Conservation (phyloP, 139 green algal genomes). For the Auxenochlorella pyrenoidosa region DNA sequence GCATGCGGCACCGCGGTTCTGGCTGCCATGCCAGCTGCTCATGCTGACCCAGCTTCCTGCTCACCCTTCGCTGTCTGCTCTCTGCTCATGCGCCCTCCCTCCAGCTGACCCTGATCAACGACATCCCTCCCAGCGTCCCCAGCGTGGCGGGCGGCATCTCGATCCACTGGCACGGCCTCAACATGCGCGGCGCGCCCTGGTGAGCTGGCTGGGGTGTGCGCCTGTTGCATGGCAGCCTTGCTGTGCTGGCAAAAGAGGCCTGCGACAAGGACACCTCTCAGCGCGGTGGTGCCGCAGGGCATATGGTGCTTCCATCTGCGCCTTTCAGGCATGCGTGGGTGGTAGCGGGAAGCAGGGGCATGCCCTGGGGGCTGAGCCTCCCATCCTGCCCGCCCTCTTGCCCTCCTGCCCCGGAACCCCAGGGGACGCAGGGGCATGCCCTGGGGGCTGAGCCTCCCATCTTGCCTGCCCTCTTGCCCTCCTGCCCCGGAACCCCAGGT, state of each 20-base stretch:
- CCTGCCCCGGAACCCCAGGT: neutral
- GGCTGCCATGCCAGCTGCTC: no score
- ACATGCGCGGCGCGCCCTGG: constrained; percentile 40
- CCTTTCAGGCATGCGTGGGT: no score
- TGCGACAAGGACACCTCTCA: no score
- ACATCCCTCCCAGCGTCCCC: constrained; percentile 50
- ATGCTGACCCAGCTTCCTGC: neutral
- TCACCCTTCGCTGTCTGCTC: neutral
- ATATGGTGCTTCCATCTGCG: no score
- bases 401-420: no score
- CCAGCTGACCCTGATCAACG: constrained; percentile 59
- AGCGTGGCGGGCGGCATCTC: constrained; percentile 46
- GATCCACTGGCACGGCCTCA: constrained; percentile 67
- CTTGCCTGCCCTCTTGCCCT: no score
- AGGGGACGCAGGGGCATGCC: neutral
- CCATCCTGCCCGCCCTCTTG: no score
- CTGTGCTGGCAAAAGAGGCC: no score
- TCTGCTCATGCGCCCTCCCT: neutral
- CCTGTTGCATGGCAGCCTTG: no score
- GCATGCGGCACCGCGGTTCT: neutral
- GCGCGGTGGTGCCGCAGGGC: no score
- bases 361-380: no score
- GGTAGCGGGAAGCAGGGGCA: neutral
- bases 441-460: no score
- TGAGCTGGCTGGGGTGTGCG: neutral